Base-by-base conservation (phyloP, 192 early-diverging fungal species). In the Coemansia sp. region DNA sequence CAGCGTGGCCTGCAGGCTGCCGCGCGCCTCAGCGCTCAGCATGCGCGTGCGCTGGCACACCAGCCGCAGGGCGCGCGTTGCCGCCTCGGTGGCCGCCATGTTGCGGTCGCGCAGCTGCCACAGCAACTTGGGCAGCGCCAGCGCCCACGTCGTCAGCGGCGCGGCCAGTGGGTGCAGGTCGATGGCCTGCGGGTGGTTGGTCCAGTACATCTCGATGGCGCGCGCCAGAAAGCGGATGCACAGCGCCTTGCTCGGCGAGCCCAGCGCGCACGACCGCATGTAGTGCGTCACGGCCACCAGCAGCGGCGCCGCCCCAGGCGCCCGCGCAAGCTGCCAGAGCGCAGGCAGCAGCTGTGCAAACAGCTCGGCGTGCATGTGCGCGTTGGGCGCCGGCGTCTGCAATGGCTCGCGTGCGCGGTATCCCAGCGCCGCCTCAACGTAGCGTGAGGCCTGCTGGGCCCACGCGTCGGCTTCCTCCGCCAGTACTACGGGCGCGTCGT, bases 21-120 rank as follows among this genome's bases (percentile, higher is more conserved):
- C 60, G 1, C 30, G 19, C 4, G 53, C 48, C 13, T 28, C 14
- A 14, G 41, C 36, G 24, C 64, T 61, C 35, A 76, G 55, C 30
- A 76, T 44, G 26, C 58, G 49, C 17, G 60, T 69, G 46, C 66
- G 72, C 66, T 61, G 65, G 28, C 50, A 30, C n/a, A 64, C 54
- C 32, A 69, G 30, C 23, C 64, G 60, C 53, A 76, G 55, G 19
- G 72, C 42, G 17, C 47, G 48, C 0, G 55, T 55, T 0, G 62
- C 72, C 1, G 64, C 72, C 8, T 20, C 36, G 44, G 59, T 76
- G 4, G 64, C 62, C 5, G 57, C 44, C 19, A 58, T 36, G 35
- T 76, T 76, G 24, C 55, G 60, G 34, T 68, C 62, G 27, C 71
- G 71, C 30, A 76, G 66, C 61, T 64, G 72, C 72, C 72, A 76